Conservation (phyloP, 1,139 yeast species). For the Debaryomyces robertsiae region DNA sequence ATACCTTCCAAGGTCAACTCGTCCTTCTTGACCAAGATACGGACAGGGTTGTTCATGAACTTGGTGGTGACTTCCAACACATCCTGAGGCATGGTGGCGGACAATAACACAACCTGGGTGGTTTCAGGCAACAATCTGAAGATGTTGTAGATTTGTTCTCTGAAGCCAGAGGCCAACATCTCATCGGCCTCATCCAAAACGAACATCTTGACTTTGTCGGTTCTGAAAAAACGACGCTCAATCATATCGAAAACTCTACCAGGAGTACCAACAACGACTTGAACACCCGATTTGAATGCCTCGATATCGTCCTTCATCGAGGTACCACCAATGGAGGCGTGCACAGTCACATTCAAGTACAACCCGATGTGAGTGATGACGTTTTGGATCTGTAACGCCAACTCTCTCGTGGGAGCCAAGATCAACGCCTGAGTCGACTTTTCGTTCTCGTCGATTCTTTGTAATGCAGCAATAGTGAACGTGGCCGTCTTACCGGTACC, state of each 20-base stretch:
- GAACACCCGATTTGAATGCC: slow-evolving; percentile 91
- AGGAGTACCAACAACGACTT: slow-evolving; percentile 98
- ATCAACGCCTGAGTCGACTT: slow-evolving; percentile 91
- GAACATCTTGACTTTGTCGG: slow-evolving; percentile 92
- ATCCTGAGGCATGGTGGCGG: slow-evolving; percentile 98
- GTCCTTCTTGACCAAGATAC: slow-evolving; percentile 97
- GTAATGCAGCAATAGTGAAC: slow-evolving; percentile 94
- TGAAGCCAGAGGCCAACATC: slow-evolving; percentile 95
- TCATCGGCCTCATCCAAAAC: slow-evolving; percentile 99
- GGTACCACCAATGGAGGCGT: slow-evolving; percentile 99
- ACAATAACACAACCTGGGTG: slow-evolving; percentile 93
- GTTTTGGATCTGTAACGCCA: slow-evolving; percentile 96
- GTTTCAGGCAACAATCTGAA: slow-evolving; percentile 92
- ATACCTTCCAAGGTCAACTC: slow-evolving; percentile 98
- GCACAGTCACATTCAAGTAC: slow-evolving; percentile 92
- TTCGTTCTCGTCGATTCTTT: slow-evolving; percentile 80
- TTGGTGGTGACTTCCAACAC: slow-evolving; percentile 95
- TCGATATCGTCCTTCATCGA: slow-evolving; percentile 88
- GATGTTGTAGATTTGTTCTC: slow-evolving; percentile 96
- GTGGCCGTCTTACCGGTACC: slow-evolving; percentile 99
- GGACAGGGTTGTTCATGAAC: slow-evolving; percentile 96
- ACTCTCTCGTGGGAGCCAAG: slow-evolving; percentile 98
- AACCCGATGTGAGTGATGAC: slow-evolving; percentile 93
- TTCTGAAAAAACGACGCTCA: slow-evolving; percentile 87
- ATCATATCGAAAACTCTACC: slow-evolving; percentile 99